These are phyloP conservation scores for Closterium sp. DNA, from an alignment of 139 green algal genomes.

Conservation along the genomic window DNA sequence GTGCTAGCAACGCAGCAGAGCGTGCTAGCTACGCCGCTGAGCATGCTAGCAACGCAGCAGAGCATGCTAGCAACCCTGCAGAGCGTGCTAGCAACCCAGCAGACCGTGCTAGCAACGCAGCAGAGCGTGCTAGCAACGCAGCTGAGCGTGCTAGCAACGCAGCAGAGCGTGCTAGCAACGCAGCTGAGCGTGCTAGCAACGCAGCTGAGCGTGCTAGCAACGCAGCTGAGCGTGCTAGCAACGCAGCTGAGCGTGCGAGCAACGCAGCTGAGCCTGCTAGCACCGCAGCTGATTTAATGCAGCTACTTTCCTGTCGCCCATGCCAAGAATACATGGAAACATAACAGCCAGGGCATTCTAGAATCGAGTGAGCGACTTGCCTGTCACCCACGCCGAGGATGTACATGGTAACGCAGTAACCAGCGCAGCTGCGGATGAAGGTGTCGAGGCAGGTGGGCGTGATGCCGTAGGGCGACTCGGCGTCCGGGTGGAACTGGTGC, in stretches of 20 bases:
- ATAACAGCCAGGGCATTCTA: background rate
- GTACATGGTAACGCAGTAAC: slow-evolving; percentile 97
- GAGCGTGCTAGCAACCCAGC: too few species aligned
- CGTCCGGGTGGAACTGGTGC: slow-evolving; percentile 64
- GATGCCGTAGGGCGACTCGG: slow-evolving; percentile 50
- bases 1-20: too few species aligned
- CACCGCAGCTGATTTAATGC: background rate
- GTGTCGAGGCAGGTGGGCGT: slow-evolving; percentile 56
- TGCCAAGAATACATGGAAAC: slow-evolving; percentile 66
- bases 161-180: too few species aligned
- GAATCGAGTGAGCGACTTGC: background rate
- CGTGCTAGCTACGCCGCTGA: too few species aligned
- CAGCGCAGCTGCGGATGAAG: slow-evolving; percentile 90
- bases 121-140: too few species aligned
- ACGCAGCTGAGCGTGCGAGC: background rate
- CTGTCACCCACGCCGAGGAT: slow-evolving; percentile 92
- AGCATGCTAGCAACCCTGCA: too few species aligned
- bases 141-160: too few species aligned
- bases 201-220: too few species aligned
- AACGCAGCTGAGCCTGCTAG: too few species aligned
- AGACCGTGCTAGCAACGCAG: too few species aligned
- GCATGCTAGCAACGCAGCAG: too few species aligned
- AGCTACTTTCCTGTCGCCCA: slow-evolving; percentile 71
- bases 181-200: too few species aligned
- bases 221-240: background rate